phyloP scores from a whole-genome alignment of 2,329 filamentous ascomycete species.

The Parastagonospora avenae region DNA sequence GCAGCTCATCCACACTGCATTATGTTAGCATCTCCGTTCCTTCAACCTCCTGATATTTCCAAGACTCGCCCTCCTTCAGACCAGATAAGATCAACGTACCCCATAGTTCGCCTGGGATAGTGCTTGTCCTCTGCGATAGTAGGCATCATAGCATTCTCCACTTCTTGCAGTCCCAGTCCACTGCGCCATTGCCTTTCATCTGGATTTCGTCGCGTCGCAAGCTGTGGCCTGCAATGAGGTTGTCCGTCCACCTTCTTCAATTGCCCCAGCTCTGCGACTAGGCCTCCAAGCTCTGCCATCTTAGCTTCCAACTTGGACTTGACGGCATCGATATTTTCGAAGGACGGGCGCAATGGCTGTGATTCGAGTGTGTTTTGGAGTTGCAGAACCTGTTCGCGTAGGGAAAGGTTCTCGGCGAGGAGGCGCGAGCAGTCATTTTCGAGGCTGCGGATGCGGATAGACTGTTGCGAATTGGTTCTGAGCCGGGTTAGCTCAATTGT shows the following conservation, averaged over 20 bases:
- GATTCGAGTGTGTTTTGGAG: conserved; percentile 71
- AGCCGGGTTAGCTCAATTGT: conserved; percentile 10
- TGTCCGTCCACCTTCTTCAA: conserved; percentile 29
- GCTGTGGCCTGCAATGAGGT: conserved; percentile 55
- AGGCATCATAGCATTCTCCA: conserved; percentile 63
- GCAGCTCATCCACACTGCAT: conserved; percentile 64
- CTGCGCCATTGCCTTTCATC: conserved; percentile 62
- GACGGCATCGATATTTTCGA: conserved; percentile 71
- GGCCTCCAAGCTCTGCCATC: conserved; percentile 69
- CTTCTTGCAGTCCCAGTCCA: conserved; percentile 48
- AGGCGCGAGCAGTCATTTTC: conserved; percentile 77
- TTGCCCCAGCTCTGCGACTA: conserved; percentile 69
- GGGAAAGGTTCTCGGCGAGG: conserved; percentile 77
- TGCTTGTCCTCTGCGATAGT: conserved; percentile 73
- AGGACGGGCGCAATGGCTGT: conserved; percentile 62
- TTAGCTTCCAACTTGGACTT: conserved; percentile 74
- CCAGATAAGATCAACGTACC: conserved; percentile 56
- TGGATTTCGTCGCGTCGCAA: conserved; percentile 53
- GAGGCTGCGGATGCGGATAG: conserved; percentile 74
- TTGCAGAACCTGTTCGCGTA: conserved; percentile 72
- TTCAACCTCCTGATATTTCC: too few relatives aligned
- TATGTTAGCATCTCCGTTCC: conserved; percentile 17
- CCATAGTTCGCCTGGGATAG: conserved; percentile 70
- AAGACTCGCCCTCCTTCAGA: background rate
- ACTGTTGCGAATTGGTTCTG: conserved; percentile 76